These are phyloP conservation scores for Globisporangium recalcitrans DNA, from an alignment of 352 stramenopile genomes.

Conservation along the genomic window DNA sequence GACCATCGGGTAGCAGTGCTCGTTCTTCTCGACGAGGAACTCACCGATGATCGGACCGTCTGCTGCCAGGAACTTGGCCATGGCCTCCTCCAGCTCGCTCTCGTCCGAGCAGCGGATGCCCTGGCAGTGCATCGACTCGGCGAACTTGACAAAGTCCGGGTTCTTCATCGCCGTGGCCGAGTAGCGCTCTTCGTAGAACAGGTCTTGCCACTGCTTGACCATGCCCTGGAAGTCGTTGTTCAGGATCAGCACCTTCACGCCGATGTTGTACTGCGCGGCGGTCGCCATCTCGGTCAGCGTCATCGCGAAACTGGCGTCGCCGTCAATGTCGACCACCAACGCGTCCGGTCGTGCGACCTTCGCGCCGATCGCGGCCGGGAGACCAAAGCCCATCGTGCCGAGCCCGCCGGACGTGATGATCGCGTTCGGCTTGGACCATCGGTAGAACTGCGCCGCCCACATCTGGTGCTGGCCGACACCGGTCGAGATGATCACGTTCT, in stretches of 20 bases:
- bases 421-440: slow-evolving; percentile 91
- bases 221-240: slow-evolving; percentile 98
- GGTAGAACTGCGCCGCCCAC: slow-evolving; percentile 95
- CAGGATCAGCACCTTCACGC: slow-evolving; percentile 94
- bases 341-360: slow-evolving; percentile 89
- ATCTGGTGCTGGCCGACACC: slow-evolving; percentile 97
- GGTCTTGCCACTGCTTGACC: slow-evolving; percentile 97
- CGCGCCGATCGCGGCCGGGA: slow-evolving; percentile 91
- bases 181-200: slow-evolving; percentile 96
- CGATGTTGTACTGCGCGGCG: slow-evolving; percentile 90
- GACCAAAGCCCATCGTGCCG: slow-evolving; percentile 94
- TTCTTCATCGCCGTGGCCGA: slow-evolving; percentile 89
- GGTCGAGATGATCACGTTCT: slow-evolving; percentile 93
- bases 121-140: slow-evolving; percentile 91
- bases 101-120: slow-evolving; percentile 85
- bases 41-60: slow-evolving; percentile 91
- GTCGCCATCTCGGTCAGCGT: slow-evolving; percentile 95
- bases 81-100: slow-evolving; percentile 87
- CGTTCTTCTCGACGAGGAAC: slow-evolving; percentile 93
- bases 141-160: slow-evolving; percentile 92
- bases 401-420: slow-evolving; percentile 92
- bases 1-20: slow-evolving; percentile 94
- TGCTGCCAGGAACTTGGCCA: slow-evolving; percentile 92
- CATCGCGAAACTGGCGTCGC: slow-evolving; percentile 96
- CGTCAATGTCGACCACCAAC: slow-evolving; percentile 91